Base-by-base conservation (phyloP, 805 yeast species). In the Hyphopichia homilentoma region DNA sequence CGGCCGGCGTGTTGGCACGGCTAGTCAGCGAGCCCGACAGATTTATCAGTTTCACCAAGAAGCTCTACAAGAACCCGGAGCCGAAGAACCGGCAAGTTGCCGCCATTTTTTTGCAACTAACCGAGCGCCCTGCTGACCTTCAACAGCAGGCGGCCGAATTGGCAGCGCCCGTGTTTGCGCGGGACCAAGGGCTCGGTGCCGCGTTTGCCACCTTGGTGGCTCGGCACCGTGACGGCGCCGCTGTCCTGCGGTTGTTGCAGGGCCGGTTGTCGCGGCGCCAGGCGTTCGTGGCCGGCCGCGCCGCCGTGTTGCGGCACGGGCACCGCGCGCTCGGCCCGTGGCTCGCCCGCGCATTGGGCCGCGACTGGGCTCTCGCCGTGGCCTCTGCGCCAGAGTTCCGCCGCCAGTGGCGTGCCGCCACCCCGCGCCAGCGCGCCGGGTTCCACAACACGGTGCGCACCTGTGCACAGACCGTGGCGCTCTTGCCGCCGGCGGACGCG, bases 381-480 rank as follows among this genome's bases (percentile, higher is more conserved):
- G 26, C 13, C 12, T 8, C 26, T 8, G 13, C 15, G 8, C 26
- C 13, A 6, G 12, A 17, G 16, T 16, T 32, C 14, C 31, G 31
- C 25, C 25, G 26, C 14, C 16, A n/a, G 16, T n/a, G n/a, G n/a
- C n/a, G n/a, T n/a, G n/a, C n/a, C n/a, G 32, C 36, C 7, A 29
- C 21, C 4, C 20, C 25, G 29, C n/a, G 7, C 15, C 30, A 14
- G 33, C 47, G 36, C 27, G 49, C 50, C 5, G 42, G 40, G 18
- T 50, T 60, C 27, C 59, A 48, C 36, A 50, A 50, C 31, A 30
- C 49, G 7, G 25, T 63, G 3, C 40, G 61, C 26, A 50, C 59
- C 6, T 27, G 59, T 15, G 57, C 55, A 2, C 67, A 60, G 38
- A 37, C 53, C 23, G 27, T 61, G 6, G 52, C 67, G 2, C 36